phyloP scores from a whole-genome alignment of 331 rosid genomes.

The Ulmus americana region DNA sequence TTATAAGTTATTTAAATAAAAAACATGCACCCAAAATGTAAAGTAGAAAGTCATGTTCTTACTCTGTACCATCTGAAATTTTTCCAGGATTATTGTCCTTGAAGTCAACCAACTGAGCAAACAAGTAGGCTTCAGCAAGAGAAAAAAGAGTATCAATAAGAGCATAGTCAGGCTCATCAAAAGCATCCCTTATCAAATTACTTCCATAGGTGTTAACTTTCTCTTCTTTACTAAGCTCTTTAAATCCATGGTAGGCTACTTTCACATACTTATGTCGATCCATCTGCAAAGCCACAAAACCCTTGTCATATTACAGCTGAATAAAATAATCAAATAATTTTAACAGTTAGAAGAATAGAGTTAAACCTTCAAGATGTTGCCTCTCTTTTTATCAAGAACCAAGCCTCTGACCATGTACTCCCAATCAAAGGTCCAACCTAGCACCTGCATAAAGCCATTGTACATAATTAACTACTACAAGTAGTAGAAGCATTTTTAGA shows the following conservation, averaged over 20 bases:
- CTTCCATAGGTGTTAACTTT: constrained; percentile 86
- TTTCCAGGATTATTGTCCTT: constrained; percentile 57
- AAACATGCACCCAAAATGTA: not conserved
- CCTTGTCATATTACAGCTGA: not conserved
- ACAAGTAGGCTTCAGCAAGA: constrained; percentile 92
- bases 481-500: not conserved
- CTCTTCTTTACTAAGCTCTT: constrained; percentile 84
- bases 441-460: constrained; percentile 51
- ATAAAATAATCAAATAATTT: not conserved
- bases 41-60: constrained; percentile 28
- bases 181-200: constrained; percentile 76
- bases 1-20: constrained; percentile 11
- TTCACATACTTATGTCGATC: constrained; percentile 98
- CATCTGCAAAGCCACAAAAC: constrained; percentile 50
- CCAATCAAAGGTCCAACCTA: constrained; percentile 83
- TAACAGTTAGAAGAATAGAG: not conserved
- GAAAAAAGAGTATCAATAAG: constrained; percentile 91
- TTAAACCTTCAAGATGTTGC: constrained; percentile 91
- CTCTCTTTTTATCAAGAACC: constrained; percentile 95
- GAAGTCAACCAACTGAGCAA: constrained; percentile 90
- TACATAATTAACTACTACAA: constrained; percentile 26
- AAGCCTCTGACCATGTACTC: constrained; percentile 98
- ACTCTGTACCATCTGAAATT: constrained; percentile 62
- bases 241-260: constrained; percentile 96
- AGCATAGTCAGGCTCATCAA: constrained; percentile 94